phyloP scores from a whole-genome alignment of 2,329 filamentous ascomycete species.

The Chrysosporium queenslandicum region DNA sequence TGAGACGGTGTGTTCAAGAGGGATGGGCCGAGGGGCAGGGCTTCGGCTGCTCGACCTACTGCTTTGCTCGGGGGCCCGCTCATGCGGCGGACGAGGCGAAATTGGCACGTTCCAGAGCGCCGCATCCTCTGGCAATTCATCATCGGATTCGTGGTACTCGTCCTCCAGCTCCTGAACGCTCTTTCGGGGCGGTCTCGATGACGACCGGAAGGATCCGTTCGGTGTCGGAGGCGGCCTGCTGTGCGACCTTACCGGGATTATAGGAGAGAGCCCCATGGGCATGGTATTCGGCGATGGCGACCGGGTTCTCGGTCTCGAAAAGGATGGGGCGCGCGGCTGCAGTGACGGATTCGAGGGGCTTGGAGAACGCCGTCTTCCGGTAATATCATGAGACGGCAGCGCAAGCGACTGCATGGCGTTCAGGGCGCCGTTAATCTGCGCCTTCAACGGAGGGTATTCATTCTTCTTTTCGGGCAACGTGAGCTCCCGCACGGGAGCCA shows the following conservation, averaged over 20 bases:
- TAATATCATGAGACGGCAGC: slow-evolving; percentile 21
- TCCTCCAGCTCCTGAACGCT: slow-evolving; percentile 41
- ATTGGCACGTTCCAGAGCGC: slow-evolving; percentile 44
- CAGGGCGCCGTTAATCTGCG: slow-evolving; percentile 18
- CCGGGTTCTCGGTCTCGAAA: slow-evolving; percentile 13
- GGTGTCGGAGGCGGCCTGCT: slow-evolving; percentile 22
- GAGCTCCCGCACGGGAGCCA: slow-evolving; percentile 21
- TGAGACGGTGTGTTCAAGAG: slow-evolving; percentile 33
- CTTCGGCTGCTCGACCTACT: slow-evolving; percentile 35
- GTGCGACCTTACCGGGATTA: slow-evolving; percentile 15
- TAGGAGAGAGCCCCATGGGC: slow-evolving; percentile 7
- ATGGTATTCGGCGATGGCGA: slow-evolving; percentile 15
- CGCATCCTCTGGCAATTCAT: slow-evolving; percentile 42
- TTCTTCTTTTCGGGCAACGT: slow-evolving; percentile 14
- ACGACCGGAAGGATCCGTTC: slow-evolving; percentile 24
- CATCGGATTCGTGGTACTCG: slow-evolving; percentile 43
- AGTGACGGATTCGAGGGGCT: slow-evolving; percentile 20
- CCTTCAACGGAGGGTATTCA: slow-evolving; percentile 9
- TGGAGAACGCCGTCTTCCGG: slow-evolving; percentile 7
- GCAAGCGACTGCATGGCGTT: slow-evolving; percentile 20
- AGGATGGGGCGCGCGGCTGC: slow-evolving; percentile 17
- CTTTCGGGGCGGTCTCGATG: slow-evolving; percentile 39
- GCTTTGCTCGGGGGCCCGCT: slow-evolving; percentile 25
- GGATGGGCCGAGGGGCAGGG: slow-evolving; percentile 34
- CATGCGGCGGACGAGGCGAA: slow-evolving; percentile 36